Evolutionary conservation across 306 rosid genomes (phyloP).

Genomic region (Rubus idaeus): DNA sequence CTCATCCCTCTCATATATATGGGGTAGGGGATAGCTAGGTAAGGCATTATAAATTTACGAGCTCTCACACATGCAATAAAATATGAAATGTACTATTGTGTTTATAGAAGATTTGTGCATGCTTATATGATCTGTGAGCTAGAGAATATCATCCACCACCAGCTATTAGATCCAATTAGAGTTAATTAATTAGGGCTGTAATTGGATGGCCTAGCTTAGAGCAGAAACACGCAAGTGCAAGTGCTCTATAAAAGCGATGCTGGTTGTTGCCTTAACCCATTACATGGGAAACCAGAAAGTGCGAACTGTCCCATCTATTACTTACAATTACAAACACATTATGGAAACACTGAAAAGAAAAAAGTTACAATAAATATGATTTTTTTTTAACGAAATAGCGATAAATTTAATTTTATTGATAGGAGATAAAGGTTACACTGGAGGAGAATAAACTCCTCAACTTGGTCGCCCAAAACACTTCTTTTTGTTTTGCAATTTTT

Average conservation of each 20-base stretch:
- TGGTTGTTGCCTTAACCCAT: conserved; percentile 9
- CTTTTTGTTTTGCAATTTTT: too few relatives aligned
- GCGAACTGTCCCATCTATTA: background rate
- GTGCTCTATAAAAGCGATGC: conserved; percentile 2
- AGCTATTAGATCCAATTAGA: background rate
- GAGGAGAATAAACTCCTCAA: too few relatives aligned
- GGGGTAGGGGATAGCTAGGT: background rate
- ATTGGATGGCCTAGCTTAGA: background rate
- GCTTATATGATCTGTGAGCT: background rate
- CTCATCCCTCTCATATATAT: background rate
- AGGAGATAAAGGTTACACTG: too few relatives aligned
- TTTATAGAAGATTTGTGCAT: background rate
- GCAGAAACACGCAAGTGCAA: conserved; percentile 7
- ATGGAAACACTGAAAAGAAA: too few relatives aligned
- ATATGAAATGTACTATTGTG: too few relatives aligned
- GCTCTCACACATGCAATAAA: too few relatives aligned
- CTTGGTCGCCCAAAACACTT: too few relatives aligned
- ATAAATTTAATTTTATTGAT: too few relatives aligned
- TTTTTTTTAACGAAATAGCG: too few relatives aligned
- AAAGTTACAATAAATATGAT: too few relatives aligned
- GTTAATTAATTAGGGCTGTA: background rate
- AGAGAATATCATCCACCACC: too few relatives aligned
- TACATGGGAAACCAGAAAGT: background rate
- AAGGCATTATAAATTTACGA: too few relatives aligned
- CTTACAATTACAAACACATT: background rate